Conservation (phyloP, 345 rosid species). For the Streptanthus diversifolius region DNA sequence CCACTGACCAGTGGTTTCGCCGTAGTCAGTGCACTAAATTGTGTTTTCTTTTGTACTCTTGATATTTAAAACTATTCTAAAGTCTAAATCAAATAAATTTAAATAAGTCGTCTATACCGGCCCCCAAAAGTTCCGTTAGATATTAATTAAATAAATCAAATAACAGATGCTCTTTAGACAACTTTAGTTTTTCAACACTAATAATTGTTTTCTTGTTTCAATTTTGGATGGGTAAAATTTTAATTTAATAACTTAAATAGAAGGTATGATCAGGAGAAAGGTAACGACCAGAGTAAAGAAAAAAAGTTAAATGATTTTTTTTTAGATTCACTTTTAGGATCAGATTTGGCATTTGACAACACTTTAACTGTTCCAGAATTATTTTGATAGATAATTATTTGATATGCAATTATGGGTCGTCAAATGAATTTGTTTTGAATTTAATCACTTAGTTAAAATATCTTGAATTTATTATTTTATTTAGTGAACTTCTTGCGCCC, state of each 20-base stretch:
- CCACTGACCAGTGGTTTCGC: conserved; percentile 21
- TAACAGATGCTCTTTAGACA: too few relatives aligned
- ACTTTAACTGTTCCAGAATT: neutral
- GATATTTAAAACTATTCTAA: neutral
- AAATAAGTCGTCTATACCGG: neutral
- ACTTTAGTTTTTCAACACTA: neutral
- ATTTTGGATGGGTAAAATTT: neutral
- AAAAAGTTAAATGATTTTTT: neutral
- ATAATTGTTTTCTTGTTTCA: neutral
- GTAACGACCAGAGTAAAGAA: neutral
- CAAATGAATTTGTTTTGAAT: neutral
- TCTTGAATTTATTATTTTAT: neutral
- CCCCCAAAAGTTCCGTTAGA: neutral
- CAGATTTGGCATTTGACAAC: neutral
- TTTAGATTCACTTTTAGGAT: neutral
- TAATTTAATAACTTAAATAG: neutral
- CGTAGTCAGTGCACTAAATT: conserved; percentile 24
- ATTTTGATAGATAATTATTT: neutral
- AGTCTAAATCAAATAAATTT: neutral
- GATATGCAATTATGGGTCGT: neutral
- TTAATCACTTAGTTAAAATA: neutral
- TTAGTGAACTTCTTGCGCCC: neutral
- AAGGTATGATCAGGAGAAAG: neutral
- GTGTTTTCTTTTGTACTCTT: neutral
- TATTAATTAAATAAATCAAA: too few relatives aligned